Evolutionary conservation across 768 basidiomycete genomes (phyloP).

Genomic region (Rhizopogon rudus): DNA sequence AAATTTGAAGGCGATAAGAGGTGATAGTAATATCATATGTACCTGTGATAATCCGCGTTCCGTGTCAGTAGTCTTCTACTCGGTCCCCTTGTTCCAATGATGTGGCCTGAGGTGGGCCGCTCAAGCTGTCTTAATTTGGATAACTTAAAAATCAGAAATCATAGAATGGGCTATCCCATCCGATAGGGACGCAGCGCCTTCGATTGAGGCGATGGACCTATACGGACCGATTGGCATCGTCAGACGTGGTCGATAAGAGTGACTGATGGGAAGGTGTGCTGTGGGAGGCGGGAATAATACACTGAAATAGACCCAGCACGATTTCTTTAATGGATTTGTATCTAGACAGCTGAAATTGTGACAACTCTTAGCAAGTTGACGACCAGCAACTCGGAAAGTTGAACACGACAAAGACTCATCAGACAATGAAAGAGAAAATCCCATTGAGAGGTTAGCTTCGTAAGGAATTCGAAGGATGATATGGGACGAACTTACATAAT

Average conservation of each 20-base stretch:
- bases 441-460: constrained; percentile 10
- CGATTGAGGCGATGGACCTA: constrained; percentile 27
- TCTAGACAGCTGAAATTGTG: background rate
- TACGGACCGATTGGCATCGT: constrained; percentile 21
- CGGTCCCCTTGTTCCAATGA: constrained; percentile 10
- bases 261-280: constrained; percentile 42
- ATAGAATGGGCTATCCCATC: constrained; percentile 22
- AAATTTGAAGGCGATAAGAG: background rate
- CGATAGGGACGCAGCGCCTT: constrained; percentile 26
- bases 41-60: background rate
- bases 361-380: background rate
- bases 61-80: constrained; percentile 8
- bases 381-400: background rate
- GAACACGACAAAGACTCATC: too few relatives aligned
- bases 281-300: constrained; percentile 17
- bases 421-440: background rate
- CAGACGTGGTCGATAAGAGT: constrained; percentile 40
- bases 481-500: constrained; percentile 38
- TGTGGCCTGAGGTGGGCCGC: constrained; percentile 15
- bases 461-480: constrained; percentile 11
- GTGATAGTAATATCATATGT: too few relatives aligned
- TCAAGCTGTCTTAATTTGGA: constrained; percentile 11
- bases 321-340: background rate
- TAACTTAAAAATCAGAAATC: constrained; percentile 11
- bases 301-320: background rate